A percentile compares a stretch with the other conserved stretches of the same genome.
phyloP scores from a whole-genome alignment of 108 stramenopile species.

The Bacterosira constricta region DNA sequence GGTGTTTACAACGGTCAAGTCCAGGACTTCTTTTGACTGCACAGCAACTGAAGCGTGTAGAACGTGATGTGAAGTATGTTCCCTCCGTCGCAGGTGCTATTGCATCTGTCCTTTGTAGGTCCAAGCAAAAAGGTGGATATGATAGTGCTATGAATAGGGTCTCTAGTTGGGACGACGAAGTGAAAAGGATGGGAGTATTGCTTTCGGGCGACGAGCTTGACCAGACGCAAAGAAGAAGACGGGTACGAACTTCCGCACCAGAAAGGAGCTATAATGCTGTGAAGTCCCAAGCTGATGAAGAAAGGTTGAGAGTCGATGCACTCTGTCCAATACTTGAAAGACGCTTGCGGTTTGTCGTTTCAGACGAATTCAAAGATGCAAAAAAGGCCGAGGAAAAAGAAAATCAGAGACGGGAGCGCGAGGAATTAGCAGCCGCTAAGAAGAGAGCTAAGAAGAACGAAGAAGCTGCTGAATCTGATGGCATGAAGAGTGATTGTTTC shows the following conservation, averaged over 20 bases:
- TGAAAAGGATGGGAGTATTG: conserved; percentile 13
- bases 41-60: conserved; percentile 60
- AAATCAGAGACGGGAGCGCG: conserved; percentile 11
- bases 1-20: conserved; percentile 71
- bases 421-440: conserved; percentile 13
- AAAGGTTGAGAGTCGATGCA: conserved; percentile 14
- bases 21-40: conserved; percentile 73
- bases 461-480: conserved; percentile 13
- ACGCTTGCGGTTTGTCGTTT: conserved; percentile 22
- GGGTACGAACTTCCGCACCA: neutral
- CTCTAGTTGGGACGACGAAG: conserved; percentile 35
- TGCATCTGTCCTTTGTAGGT: conserved; percentile 58
- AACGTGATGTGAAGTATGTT: conserved; percentile 74
- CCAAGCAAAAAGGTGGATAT: conserved; percentile 22
- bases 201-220: neutral
- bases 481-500: conserved; percentile 24
- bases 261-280: neutral
- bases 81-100: conserved; percentile 66
- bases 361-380: conserved; percentile 36
- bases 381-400: conserved; percentile 7
- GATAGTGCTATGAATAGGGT: conserved; percentile 5
- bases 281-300: neutral
- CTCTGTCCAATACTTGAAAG: conserved; percentile 22
- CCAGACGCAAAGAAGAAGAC: neutral
- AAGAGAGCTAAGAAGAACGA: neutral